Percentiles rank a stretch among this genome's conserved stretches.
Conservation (phyloP, 1,284 basidiomycete species). For the Thelephora terrestris region DNA sequence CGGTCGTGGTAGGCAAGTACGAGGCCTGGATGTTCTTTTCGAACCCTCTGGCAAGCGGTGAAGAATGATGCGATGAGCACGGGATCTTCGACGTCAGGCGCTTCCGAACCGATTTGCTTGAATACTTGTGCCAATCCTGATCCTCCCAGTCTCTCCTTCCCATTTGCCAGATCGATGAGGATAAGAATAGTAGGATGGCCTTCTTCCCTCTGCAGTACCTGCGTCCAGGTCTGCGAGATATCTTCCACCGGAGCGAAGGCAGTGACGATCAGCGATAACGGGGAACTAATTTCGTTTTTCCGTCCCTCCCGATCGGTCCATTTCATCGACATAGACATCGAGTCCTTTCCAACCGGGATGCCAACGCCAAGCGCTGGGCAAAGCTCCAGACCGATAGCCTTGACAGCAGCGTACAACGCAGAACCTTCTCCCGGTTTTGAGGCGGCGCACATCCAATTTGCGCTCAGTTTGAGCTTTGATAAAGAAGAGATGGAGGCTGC, state of each 20-base stretch:
- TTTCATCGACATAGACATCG: slow-evolving; percentile 99
- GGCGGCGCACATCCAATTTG: slow-evolving; percentile 99
- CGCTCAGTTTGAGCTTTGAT: slow-evolving; percentile 81
- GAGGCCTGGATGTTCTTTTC: slow-evolving; percentile 45
- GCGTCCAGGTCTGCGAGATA: slow-evolving; percentile 85
- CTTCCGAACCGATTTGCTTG: slow-evolving; percentile 81
- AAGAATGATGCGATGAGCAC: slow-evolving; percentile 77
- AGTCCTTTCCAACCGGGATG: slow-evolving; percentile 98
- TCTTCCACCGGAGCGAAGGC: slow-evolving; percentile 88
- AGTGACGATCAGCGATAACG: slow-evolving; percentile 88
- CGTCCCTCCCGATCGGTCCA: slow-evolving; percentile 56
- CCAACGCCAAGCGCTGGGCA: slow-evolving; percentile 93
- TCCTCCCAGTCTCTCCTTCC: slow-evolving; percentile 85
- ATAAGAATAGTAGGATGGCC: slow-evolving; percentile 67
- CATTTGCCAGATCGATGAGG: slow-evolving; percentile 83
- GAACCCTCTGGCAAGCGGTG: slow-evolving; percentile 60
- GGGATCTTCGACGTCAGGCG: slow-evolving; percentile 85
- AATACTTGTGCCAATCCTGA: slow-evolving; percentile 94
- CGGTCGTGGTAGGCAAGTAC: slow-evolving; percentile 97
- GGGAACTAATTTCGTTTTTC: slow-evolving; percentile 79
- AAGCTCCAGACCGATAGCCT: slow-evolving; percentile 88
- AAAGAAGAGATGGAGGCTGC: slow-evolving; percentile 74
- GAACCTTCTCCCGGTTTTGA: slow-evolving; percentile 87
- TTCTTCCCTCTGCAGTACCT: slow-evolving; percentile 65
- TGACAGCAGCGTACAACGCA: slow-evolving; percentile 86